Percentiles rank a stretch among this genome's conserved stretches.
Conservation (phyloP, 768 basidiomycete genomes). For the Tylopilus sp. region DNA sequence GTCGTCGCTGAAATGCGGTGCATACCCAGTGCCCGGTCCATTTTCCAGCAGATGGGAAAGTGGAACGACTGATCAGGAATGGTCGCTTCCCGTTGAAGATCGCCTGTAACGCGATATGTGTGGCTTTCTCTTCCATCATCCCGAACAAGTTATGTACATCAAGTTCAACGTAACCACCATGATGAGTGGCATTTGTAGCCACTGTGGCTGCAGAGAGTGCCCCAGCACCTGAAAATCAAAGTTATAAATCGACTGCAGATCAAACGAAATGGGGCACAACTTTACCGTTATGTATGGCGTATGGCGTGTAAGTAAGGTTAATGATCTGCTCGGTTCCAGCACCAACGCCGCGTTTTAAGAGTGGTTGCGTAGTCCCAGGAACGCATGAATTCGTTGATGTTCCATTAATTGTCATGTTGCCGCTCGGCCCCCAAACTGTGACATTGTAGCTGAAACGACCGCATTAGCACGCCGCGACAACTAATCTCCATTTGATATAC, state of each 20-base stretch:
- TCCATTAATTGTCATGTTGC: constrained; percentile 72
- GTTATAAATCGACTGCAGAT: neutral
- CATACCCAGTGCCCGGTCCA: constrained; percentile 73
- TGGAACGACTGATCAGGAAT: constrained; percentile 68
- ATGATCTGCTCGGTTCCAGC: constrained; percentile 45
- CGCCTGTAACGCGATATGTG: constrained; percentile 53
- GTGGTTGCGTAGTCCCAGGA: constrained; percentile 7
- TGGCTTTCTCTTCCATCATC: constrained; percentile 65
- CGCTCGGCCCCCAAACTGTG: constrained; percentile 60
- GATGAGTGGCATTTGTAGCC: constrained; percentile 71
- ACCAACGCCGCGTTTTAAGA: constrained; percentile 46
- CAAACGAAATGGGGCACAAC: neutral
- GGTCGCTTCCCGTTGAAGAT: constrained; percentile 60
- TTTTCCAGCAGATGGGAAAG: constrained; percentile 63
- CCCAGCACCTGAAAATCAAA: constrained; percentile 43
- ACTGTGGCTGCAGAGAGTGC: constrained; percentile 49
- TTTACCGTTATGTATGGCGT: constrained; percentile 69
- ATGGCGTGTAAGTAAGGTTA: constrained; percentile 57
- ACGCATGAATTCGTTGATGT: constrained; percentile 47
- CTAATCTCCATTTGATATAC: neutral
- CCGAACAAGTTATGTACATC: constrained; percentile 74
- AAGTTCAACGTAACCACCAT: constrained; percentile 56
- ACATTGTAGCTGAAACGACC: constrained; percentile 51
- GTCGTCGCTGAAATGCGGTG: neutral
- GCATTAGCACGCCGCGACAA: neutral